Percentiles rank a stretch among this genome's conserved stretches.
Conservation (phyloP, 2,329 filamentous ascomycete genomes). For the Neofusicoccum laricinum region DNA sequence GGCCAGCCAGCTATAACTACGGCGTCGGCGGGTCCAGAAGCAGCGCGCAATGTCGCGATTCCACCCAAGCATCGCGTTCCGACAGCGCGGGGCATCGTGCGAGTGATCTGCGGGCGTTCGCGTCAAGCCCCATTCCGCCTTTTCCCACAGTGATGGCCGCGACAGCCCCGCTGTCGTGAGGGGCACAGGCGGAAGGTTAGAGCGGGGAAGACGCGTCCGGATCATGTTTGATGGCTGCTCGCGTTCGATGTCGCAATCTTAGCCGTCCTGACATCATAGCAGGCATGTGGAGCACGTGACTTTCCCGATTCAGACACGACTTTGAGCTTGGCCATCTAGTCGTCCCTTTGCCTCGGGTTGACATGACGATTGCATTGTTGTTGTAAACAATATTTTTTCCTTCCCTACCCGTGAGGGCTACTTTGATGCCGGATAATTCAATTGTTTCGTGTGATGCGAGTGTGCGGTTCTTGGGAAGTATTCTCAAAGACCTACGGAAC, state of each 20-base stretch:
- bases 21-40: not conserved
- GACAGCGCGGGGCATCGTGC: not conserved
- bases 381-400: not conserved
- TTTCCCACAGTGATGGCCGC: no score
- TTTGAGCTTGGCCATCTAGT: not conserved
- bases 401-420: no score
- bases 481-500: not conserved
- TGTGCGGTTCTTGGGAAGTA: no score
- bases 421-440: no score
- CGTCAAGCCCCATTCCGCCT: not conserved
- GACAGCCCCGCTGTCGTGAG: no score
- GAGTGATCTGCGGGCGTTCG: not conserved
- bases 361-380: not conserved
- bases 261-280: conserved; percentile 8
- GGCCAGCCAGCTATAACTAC: not conserved
- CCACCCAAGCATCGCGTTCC: conserved; percentile 1
- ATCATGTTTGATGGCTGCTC: not conserved
- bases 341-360: not conserved
- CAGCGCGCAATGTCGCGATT: conserved; percentile 7
- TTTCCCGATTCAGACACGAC: not conserved
- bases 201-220: conserved; percentile 2
- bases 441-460: not conserved
- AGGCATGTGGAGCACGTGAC: not conserved
- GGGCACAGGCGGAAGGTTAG: not conserved
- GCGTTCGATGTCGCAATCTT: conserved; percentile 6